phyloP scores from a whole-genome alignment of 208 protist genomes.

The Entamoeba histolytica region DNA sequence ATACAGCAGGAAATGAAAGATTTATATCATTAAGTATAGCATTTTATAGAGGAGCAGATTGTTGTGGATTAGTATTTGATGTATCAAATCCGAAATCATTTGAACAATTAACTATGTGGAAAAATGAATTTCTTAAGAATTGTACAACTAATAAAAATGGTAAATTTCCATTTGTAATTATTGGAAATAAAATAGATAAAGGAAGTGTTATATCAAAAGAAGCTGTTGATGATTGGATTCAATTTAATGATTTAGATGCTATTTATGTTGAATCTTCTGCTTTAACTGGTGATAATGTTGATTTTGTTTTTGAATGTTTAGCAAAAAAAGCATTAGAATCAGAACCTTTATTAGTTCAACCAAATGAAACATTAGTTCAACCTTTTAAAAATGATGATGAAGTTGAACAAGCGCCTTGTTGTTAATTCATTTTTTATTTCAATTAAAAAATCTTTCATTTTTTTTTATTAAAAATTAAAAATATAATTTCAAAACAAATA shows the following conservation, averaged over 20 bases:
- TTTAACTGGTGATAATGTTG: background rate
- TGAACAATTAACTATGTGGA: constrained; percentile 28
- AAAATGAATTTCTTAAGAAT: constrained; percentile 15
- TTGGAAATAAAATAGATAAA: constrained; percentile 38
- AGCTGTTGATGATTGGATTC: background rate
- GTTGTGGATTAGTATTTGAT: constrained; percentile 62
- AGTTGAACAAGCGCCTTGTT: background rate
- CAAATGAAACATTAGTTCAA: background rate
- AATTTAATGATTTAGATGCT: background rate
- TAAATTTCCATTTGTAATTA: constrained; percentile 31
- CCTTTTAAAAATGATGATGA: background rate
- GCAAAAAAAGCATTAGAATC: background rate
- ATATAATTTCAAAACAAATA: too few species aligned
- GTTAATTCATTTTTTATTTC: background rate
- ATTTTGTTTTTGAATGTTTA: background rate
- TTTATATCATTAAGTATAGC: constrained; percentile 88
- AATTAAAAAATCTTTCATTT: background rate
- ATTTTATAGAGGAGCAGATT: constrained; percentile 94
- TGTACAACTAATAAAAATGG: constrained; percentile 8
- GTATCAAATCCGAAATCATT: constrained; percentile 25
- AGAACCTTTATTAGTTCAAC: background rate
- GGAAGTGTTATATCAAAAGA: background rate
- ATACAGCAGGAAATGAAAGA: constrained; percentile 79
- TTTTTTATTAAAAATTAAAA: too few species aligned
- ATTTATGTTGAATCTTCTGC: background rate